These are phyloP conservation scores for Lipomyces chichibuensis DNA, from an alignment of 805 yeast genomes.

Conservation along the genomic window DNA sequence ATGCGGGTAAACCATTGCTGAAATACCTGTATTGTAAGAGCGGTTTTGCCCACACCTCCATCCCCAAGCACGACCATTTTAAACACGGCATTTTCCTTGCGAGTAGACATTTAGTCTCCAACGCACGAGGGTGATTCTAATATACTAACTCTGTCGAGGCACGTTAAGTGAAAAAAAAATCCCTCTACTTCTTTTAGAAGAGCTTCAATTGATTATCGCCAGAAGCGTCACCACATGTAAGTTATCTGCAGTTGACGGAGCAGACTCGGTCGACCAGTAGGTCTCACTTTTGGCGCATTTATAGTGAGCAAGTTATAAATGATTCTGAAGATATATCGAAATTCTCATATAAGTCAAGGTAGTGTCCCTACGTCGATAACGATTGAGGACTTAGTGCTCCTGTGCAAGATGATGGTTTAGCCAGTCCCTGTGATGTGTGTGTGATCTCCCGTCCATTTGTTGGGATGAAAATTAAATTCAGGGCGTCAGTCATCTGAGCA, in stretches of 20 bases:
- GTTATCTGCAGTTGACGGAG: background rate
- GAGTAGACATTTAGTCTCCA: slow-evolving; percentile 2
- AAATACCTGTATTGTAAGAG: slow-evolving; percentile 56
- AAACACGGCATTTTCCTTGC: slow-evolving; percentile 17
- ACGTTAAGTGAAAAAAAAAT: background rate
- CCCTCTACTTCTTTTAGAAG: background rate
- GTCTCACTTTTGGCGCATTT: background rate
- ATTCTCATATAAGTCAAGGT: background rate
- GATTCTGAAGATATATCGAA: background rate
- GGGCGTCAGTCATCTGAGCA: background rate
- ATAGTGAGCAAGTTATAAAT: background rate
- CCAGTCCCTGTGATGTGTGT: background rate
- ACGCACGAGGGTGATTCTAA: background rate
- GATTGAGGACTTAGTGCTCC: background rate
- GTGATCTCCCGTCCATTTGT: background rate
- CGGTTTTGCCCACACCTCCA: slow-evolving; percentile 97
- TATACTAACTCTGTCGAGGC: background rate
- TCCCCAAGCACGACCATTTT: slow-evolving; percentile 89
- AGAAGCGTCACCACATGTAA: background rate
- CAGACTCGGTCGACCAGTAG: background rate
- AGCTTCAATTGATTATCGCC: background rate
- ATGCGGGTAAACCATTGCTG: background rate
- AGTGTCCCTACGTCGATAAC: background rate
- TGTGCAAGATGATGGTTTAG: background rate
- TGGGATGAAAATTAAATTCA: background rate